Evolutionary conservation across 225 moss, liverwort and hornwort genomes (phyloP).

Genomic region (Climacium dendroides): DNA sequence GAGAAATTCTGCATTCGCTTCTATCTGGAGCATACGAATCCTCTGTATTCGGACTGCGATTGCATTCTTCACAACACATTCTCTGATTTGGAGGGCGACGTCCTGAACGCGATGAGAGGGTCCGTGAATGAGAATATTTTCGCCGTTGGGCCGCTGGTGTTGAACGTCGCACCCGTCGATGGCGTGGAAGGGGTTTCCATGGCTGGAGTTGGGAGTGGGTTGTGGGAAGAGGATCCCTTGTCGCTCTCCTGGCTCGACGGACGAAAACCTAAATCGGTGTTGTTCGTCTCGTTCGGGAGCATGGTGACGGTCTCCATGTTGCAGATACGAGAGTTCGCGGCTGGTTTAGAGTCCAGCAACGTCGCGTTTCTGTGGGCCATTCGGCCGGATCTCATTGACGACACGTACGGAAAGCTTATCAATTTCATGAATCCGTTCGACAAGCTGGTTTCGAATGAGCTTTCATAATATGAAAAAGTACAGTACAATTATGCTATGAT

Average conservation of each 20-base stretch:
- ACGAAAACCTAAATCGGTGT: background rate
- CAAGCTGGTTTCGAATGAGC: too few species aligned
- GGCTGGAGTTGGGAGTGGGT: background rate
- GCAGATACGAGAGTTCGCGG: too few species aligned
- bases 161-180: background rate
- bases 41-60: too few species aligned
- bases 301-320: too few species aligned
- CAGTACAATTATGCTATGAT: too few species aligned
- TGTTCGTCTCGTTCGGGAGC: slow-evolving; percentile 1
- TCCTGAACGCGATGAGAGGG: background rate
- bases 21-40: too few species aligned
- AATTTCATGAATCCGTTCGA: too few species aligned
- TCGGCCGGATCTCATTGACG: too few species aligned
- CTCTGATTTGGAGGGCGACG: background rate
- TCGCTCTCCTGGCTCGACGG: slow-evolving; percentile 2
- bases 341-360: too few species aligned
- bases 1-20: background rate
- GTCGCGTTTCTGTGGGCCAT: too few species aligned
- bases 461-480: too few species aligned
- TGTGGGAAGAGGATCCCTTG: background rate
- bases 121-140: background rate
- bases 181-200: background rate
- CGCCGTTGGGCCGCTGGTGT: slow-evolving; percentile 3
- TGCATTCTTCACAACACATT: background rate
- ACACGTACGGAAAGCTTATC: too few species aligned